Evolutionary conservation across 2,329 filamentous ascomycete genomes (phyloP), one percentile per base, ranked within the genome.

Genomic region (Esteya vermicola): DNA sequence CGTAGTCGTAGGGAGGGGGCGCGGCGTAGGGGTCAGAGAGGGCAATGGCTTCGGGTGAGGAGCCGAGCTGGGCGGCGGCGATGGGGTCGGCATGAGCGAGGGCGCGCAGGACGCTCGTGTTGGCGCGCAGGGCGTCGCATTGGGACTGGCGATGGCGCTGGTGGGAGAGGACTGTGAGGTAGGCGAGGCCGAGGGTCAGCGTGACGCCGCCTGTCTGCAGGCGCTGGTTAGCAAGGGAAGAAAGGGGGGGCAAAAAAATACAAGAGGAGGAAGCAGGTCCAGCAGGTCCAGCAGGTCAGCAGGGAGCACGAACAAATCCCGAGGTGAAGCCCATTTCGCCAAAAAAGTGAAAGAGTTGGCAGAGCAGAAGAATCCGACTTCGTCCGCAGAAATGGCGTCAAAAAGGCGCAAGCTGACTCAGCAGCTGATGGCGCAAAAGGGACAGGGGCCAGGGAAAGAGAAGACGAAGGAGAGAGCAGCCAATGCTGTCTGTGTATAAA

Each of bases 191-290:
- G 44, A 84, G 73, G 36, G 82, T 86, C 45, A 89, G 65, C 47
- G 82, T 81, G 41, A 85, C 73, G 49, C 83, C 82, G 53, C 81
- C 78, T 48, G 81, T 75, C 81, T 88, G 36, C 16, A 20, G 39
- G n/a, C n/a, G n/a, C n/a, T n/a, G n/a, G 22, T 48, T 47, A 46
- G 46, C 41, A 35, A 22, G 33, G 31, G 20, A 19, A 33, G 13
- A 30, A 16, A 16, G 6, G n/a, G 19, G n/a, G 21, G 12, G 25
- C 19, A 23, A 34, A 9, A 25, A 35, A 33, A n/a, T 4, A 14
- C 36, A 10, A 40, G 9, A 21, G n/a, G 16, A 14, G 5, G 26
- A 28, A 14, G n/a, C 26, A 9, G 5, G 26, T 28, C n/a, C 9
- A 5, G 10, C 26, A 4, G 12, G 10, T 13, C n/a, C 26, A 13